Evolutionary conservation across 2,329 filamentous ascomycete species (phyloP), one percentile per base, ranked within the genome.

Genomic region (Monascus ruber): DNA sequence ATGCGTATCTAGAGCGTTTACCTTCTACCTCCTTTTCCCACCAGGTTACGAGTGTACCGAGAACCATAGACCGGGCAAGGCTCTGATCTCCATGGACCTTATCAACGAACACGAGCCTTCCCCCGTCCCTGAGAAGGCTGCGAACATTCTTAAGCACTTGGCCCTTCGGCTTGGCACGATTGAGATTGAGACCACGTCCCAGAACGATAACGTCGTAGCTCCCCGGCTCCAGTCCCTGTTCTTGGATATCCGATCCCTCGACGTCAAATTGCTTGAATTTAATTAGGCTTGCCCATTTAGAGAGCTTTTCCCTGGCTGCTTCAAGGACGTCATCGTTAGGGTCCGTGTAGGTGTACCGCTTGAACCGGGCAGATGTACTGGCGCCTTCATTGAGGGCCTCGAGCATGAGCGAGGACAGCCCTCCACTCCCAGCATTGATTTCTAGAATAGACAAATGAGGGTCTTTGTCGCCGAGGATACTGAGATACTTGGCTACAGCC

Each of bases 401-500:
- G 6, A 29, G 28, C 6, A 29, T 6, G 2, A 6, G 6, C 3
- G 28, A 29, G 6, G 28, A 29, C 3, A 6, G 6, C 10, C 3
- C 28, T 6, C 28, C 28, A 1, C 8, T 39, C n/a, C 47, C 41
- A 11, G 45, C 43, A 10, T 46, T 44, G 17, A 55, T 31, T 26
- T 55, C 50, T 4, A 56, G 41, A 6, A 55, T 47, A 7, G 51
- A 51, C 1, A 50, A 41, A 9, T 43, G 44, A 10, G 53, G 53
- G 24, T 53, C 44, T 6, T 48, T 49, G 26, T 52, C 39, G 11
- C 46, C 36, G n/a, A 55, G 17, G 5, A 52, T 8, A 2, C 36
- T 33, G 3, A 54, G 11, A 17, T 53, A 52, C 5, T 29, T 35
- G 10, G 37, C 25, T 4, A 43, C 39, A n/a, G 35, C 32, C 2